These are phyloP conservation scores for Salvia rosmarinus DNA, from an alignment of 257 asterid species.

Conservation along the genomic window DNA sequence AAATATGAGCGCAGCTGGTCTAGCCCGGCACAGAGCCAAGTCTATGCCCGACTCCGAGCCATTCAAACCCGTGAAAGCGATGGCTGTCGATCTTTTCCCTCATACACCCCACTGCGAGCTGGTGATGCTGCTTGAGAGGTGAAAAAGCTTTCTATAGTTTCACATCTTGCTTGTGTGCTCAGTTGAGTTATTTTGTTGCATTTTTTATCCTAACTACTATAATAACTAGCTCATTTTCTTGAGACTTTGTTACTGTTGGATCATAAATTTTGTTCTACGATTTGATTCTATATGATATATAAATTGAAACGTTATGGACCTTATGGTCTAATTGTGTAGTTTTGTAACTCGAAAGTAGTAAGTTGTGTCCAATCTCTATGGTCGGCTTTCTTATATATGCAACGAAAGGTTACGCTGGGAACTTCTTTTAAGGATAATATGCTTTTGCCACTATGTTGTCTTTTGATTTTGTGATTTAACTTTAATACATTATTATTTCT, in stretches of 20 bases:
- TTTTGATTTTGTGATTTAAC: background rate
- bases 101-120: conserved; percentile 94
- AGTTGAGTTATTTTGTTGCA: background rate
- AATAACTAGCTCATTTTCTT: too few species aligned
- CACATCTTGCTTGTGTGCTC: background rate
- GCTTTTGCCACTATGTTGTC: background rate
- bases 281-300: background rate
- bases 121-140: conserved; percentile 98
- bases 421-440: background rate
- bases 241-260: background rate
- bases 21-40: conserved; percentile 88
- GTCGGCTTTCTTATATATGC: background rate
- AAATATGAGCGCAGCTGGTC: conserved; percentile 82
- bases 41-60: conserved; percentile 97
- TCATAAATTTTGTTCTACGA: background rate
- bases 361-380: background rate
- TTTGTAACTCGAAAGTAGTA: background rate
- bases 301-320: background rate
- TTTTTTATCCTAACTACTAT: background rate
- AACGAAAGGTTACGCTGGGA: background rate
- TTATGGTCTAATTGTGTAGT: background rate
- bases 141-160: conserved; percentile 23
- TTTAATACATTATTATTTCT: too few species aligned
- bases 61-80: conserved; percentile 79
- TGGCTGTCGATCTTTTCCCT: conserved; percentile 97